Evolutionary conservation across 345 rosid species (phyloP), one percentile per base, ranked within the genome.

Genomic region (Pelargonium nanum): DNA sequence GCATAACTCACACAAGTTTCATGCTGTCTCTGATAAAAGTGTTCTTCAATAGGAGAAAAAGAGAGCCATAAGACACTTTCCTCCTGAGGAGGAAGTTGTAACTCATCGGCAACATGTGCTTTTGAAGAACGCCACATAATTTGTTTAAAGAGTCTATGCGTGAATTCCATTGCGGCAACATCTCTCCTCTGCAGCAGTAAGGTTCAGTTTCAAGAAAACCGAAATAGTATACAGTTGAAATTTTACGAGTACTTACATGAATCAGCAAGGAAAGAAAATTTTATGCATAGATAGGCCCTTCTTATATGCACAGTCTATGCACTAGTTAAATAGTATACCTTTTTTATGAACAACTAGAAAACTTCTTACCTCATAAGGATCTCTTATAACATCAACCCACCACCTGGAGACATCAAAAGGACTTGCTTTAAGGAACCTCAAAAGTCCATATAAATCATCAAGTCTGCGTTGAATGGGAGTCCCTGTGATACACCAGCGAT

Each of bases 81-180:
- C 74, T 89, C 95, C 69, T 92, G 98, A 22, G 89, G 88, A 52
- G 97, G 96, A 63, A 92, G 83, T 48, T 89, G 78, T 72, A 92
- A 76, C 78, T 92, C 98, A 78, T 89, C 98, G 24, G 95, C 89
- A 59, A 92, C 91, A 58, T 88, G 85, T 57, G 70, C 4, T 78
- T 92, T 92, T 24, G 96, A 85, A 72, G 98, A 89, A 58, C 98
- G 98, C 98, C 97, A 92, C 96, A 92, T 86, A 44, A 92, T 77
- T 70, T 80, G 85, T 75, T 80, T 89, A 77, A 87, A 92, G 66
- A 86, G 63, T 0, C 72, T 80, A 65, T 87, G 95, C 4, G 93
- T 79, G 65, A 92, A 89, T 53, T 81, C 91, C 86, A 87, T 77
- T 24, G 95, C 95, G 59, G 79, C 77, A 44, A 54, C 68, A 53